Evolutionary conservation across 2,329 filamentous ascomycete genomes (phyloP), one percentile per base, ranked within the genome.

Genomic region (Sporothrix brasiliensis): DNA sequence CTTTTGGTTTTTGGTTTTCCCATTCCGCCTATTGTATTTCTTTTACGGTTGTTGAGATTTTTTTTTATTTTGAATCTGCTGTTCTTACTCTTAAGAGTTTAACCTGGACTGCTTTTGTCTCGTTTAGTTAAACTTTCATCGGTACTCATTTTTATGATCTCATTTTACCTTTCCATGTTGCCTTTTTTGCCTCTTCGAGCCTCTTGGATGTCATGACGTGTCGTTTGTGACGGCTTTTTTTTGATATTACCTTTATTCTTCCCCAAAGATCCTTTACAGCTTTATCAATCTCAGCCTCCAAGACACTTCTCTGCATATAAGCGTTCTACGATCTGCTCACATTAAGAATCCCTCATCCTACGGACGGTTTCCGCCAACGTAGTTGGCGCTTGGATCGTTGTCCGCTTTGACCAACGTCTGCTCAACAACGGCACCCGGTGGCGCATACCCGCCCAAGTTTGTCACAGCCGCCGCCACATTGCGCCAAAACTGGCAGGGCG

Each of bases 401-500:
- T 49, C 24, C 11, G 73, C 72, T 7, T n/a, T 52, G 16, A 72
- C 54, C 39, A 75, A 70, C 11, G 68, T 60, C 70, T 75, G 73
- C 13, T 44, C 4, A 11, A 77, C 74, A 1, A 74, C 70, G 2
- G 72, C 69, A 3, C 73, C 76, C 0, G 77, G 76, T 11, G 77
- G 76, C 39, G 74, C 75, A 72, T 79, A 80, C 2, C 77, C 79
- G 4, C 79, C 78, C 50, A 77, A 50, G 66, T 70, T 75, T 24
- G 77, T 79, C 19, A 77, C 75, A 6, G 75, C 76, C 21, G 75
- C 75, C 9, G 75, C 74, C 2, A 76, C 74, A 60, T 73, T 73
- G 27, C 74, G 75, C 79, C 79, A 80, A 71, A 81, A 81, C 2
- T 76, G 75, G 66, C 79, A 81, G 34, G 75, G 70, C n/a, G 71